These are phyloP conservation scores for Venturia effusa DNA, from an alignment of 2,329 filamentous ascomycete genomes.

Conservation along the genomic window DNA sequence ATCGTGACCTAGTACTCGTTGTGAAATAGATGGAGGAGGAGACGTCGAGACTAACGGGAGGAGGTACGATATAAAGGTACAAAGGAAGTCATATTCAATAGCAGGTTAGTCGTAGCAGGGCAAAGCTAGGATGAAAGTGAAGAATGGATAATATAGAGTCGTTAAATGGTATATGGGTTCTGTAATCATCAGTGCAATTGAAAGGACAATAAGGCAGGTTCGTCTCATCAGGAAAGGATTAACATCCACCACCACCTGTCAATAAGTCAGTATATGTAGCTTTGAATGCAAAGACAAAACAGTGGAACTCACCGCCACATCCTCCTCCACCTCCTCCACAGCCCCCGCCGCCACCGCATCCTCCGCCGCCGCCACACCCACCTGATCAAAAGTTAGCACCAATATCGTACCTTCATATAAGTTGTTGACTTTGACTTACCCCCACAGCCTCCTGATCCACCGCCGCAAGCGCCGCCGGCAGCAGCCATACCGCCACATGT, in stretches of 20 bases:
- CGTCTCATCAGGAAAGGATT: background rate
- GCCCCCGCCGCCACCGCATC: background rate
- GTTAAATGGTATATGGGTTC: too few species aligned
- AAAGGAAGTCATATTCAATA: too few species aligned
- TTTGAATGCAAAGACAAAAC: background rate
- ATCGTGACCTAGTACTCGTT: too few species aligned
- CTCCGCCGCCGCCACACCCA: background rate
- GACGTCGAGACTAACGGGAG: too few species aligned
- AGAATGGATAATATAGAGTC: too few species aligned
- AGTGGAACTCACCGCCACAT: background rate
- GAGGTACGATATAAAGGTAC: too few species aligned
- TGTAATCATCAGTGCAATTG: background rate
- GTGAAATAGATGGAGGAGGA: too few species aligned
- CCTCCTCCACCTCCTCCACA: conserved; percentile 4
- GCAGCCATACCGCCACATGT: conserved; percentile 36
- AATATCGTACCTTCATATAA: too few species aligned
- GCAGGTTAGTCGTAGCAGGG: too few species aligned
- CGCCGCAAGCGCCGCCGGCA: conserved; percentile 19
- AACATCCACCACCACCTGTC: background rate
- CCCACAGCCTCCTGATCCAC: conserved; percentile 23
- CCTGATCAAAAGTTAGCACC: background rate
- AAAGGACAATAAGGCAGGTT: background rate
- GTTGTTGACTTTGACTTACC: conserved; percentile 18
- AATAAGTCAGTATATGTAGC: background rate
- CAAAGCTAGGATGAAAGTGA: too few species aligned